Evolutionary conservation across 2,329 filamentous ascomycete species (phyloP), one percentile per base, ranked within the genome.

Genomic region (Clarireedia sp.): DNA sequence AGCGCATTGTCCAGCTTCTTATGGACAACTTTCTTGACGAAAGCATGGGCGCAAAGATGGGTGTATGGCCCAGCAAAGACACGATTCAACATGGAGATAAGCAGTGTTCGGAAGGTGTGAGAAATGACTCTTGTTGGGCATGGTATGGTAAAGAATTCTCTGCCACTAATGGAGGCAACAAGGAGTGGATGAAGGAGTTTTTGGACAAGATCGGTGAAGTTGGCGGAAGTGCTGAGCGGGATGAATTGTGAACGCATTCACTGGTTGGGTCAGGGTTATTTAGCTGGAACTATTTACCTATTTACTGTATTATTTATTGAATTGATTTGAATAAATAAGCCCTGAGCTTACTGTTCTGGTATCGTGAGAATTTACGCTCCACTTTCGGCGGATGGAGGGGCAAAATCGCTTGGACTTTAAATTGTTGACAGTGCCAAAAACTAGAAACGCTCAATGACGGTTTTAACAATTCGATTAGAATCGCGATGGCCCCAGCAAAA

Each of bases 11-110:
- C 1, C 74, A 81, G 57, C 73, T 86, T 55, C 74, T 85, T 26
- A 73, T 79, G 36, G 84, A 87, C 64, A 83, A 76, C 57, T 87
- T 87, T 64, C 71, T 87, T n/a, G 83, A 87, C 63, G 76, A 78
- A 59, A 75, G 79, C 55, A 82, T 85, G 75, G 82, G 82, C 41
- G 82, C 82, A 2, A 71, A 72, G 23, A 60, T 77, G 17, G 79
- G 80, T 0, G 70, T 80, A 59, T 86, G 81, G 81, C 81, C 81
- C 0, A 71, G 60, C 21, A 6, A 6, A 26, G 46, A 49, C 43
- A 10, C 26, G 9, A 17, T 44, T 33, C 63, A 60, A 19, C 60
- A 64, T 4, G 69, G 69, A 48, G 62, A 66, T n/a, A 66, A 70
- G 38, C 52, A 62, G 40, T 66, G 67, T 23, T 71, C 73, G 19